Evolutionary conservation across 2,329 filamentous ascomycete genomes (phyloP), one percentile per base, ranked within the genome.

Genomic region (Cladosporium oxysporum): DNA sequence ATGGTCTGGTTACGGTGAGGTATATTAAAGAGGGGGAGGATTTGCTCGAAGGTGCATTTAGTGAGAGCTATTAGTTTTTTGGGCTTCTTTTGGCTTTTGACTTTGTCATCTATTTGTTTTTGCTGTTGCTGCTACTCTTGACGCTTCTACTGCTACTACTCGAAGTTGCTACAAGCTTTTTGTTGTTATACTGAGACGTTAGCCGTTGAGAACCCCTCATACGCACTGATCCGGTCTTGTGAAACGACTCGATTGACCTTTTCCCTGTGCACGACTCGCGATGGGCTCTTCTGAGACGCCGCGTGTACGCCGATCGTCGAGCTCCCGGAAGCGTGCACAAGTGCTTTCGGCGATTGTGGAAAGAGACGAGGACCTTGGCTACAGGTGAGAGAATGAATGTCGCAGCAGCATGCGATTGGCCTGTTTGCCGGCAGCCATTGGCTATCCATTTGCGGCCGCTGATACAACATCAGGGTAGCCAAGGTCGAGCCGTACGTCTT

Each of bases 401-500:
- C 5, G n/a, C 37, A 7, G 37, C 18, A 47, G 41, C 41, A 21
- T 47, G 41, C n/a, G 2, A 47, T 47, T 47, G 41, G n/a, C 41
- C n/a, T 12, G 6, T 21, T n/a, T 47, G 41, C 41, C 21, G 41
- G n/a, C 41, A 21, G n/a, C 41, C n/a, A 21, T 23, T 47, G n/a
- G n/a, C 11, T 10, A 21, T 6, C 41, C 41, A 10, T 21, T 37
- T 28, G 31, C 26, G 12, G 58, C 35, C 35, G 37, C 55, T 65
- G 23, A 65, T 44, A 28, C 26, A 23, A 12, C 14, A 41, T 26
- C 29, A 65, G 62, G 28, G 11, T 41, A 16, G 62, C 33, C 21
- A 58, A 59, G 10, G 41, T 47, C n/a, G 41, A 65, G 33, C 47
- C 50, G 7, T 55, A 60, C 47, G 47, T 65, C 44, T 60, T 44